A percentile compares a stretch with the other conserved stretches of the same genome.
These are phyloP conservation scores for Handroanthus guayacan DNA, from an alignment of 257 asterid genomes.

Conservation along the genomic window DNA sequence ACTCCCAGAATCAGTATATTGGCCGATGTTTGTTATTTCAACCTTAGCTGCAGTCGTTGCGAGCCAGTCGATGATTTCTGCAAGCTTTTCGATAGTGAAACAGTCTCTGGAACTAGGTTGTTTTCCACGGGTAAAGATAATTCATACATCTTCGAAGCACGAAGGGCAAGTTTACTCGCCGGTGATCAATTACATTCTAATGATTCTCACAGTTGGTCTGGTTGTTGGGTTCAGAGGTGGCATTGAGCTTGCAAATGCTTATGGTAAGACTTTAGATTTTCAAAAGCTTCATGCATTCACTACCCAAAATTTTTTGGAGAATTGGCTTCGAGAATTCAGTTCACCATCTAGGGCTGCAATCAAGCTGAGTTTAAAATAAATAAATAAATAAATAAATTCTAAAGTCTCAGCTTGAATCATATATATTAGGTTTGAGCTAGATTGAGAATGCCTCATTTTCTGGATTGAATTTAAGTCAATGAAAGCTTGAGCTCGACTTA, in stretches of 20 bases:
- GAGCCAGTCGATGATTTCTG: constrained; percentile 85
- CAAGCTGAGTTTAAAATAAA: too few species aligned
- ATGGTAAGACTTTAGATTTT: constrained; percentile 51
- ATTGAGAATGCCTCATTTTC: too few species aligned
- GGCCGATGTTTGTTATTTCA: constrained; percentile 82
- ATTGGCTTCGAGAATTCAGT: background rate
- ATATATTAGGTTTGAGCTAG: too few species aligned
- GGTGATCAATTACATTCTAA: constrained; percentile 58
- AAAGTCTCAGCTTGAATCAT: too few species aligned
- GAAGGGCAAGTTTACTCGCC: constrained; percentile 83
- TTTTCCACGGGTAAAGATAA: constrained; percentile 70
- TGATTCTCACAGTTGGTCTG: constrained; percentile 55
- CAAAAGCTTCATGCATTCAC: background rate
- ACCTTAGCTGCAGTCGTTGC: constrained; percentile 60
- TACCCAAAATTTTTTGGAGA: background rate
- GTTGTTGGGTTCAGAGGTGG: constrained; percentile 63
- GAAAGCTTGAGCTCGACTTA: too few species aligned
- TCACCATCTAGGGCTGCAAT: too few species aligned
- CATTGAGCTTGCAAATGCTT: constrained; percentile 67
- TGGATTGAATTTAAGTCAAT: too few species aligned
- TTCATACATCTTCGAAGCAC: constrained; percentile 70
- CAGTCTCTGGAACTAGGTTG: constrained; percentile 72
- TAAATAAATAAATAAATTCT: too few species aligned
- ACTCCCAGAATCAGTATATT: constrained; percentile 59
- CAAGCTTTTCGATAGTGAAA: constrained; percentile 69